These are phyloP conservation scores for Colletotrichum kahawae DNA, from an alignment of 2,329 filamentous ascomycete genomes.

Conservation along the genomic window DNA sequence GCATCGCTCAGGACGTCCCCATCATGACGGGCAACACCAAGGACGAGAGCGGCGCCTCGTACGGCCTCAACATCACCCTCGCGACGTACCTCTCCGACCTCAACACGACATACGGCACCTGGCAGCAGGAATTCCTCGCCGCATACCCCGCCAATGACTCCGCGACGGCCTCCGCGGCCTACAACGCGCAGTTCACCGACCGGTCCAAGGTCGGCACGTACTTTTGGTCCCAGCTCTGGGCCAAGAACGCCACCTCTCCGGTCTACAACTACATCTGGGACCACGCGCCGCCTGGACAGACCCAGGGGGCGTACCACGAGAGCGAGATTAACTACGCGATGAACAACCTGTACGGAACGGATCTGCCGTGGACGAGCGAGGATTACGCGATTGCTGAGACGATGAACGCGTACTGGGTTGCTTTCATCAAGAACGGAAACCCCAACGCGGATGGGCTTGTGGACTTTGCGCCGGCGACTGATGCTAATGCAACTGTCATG, in stretches of 20 bases:
- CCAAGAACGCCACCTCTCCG: background rate
- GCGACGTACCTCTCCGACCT: background rate
- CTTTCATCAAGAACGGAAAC: background rate
- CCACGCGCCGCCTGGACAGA: slow-evolving; percentile 30
- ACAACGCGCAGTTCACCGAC: background rate
- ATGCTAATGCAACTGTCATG: background rate
- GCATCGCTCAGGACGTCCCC: slow-evolving; percentile 25
- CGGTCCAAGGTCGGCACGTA: background rate
- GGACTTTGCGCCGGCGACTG: background rate
- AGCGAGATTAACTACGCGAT: slow-evolving; percentile 43
- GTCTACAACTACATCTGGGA: background rate
- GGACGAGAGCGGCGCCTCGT: background rate
- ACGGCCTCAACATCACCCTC: background rate
- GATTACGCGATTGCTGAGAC: background rate
- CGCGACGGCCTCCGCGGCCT: background rate
- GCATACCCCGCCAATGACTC: background rate
- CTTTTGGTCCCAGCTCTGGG: background rate
- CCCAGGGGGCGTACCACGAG: slow-evolving; percentile 38
- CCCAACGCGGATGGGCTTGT: background rate
- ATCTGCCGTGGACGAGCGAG: background rate
- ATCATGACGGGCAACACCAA: background rate
- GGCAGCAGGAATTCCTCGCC: background rate
- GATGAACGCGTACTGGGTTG: background rate
- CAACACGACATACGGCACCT: background rate
- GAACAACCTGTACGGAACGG: slow-evolving; percentile 35